Base-by-base conservation (phyloP, 345 rosid species). In the Populus ilicifolia region DNA sequence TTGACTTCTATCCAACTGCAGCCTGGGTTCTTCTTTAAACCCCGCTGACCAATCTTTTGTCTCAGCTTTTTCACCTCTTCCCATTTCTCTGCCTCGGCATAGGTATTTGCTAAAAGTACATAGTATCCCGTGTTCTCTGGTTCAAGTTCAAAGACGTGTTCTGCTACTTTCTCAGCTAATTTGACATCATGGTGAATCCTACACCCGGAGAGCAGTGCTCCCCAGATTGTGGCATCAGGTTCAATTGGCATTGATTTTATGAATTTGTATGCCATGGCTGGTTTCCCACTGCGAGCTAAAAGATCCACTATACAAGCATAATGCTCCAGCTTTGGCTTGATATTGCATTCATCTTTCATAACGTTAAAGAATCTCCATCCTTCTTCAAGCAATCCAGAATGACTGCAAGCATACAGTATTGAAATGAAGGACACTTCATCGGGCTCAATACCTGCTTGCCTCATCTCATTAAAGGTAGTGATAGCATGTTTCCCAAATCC, bases 401-500 rank as follows among this genome's bases (percentile, higher is more conserved):
- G 94, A 76, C 89, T 87, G 83, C 97, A 92, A 72, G 93, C 90
- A 66, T 88, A 90, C 14, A 92, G 69, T 10, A 92, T 46, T 50
- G 97, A 88, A 61, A 87, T 78, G 61, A 90, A 92, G n/a, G 93
- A 89, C 67, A 92, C 84, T 81, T 83, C 88, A 77, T 92, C 94
- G 29, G 92, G 90, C 78, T 73, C 79, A 56, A 85, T 79, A 73
- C 85, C 90, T 11, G 83, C 79, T 56, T 69, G 41, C 74, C 88
- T 85, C 92, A 78, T 89, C 72, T 85, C 80, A 18, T 83, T 78
- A 78, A 90, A 92, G 74, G 86, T 77, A 38, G 81, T 44, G 5
- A 90, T 87, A n/a, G 97, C 94, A 85, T 92, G 89, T 38, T 79
- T 82, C 0, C 94, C 97, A 76, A 84, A 84, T 36, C 97, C 94